Evolutionary conservation across 2,329 filamentous ascomycete genomes (phyloP).

Genomic region (Calycina herbarum): DNA sequence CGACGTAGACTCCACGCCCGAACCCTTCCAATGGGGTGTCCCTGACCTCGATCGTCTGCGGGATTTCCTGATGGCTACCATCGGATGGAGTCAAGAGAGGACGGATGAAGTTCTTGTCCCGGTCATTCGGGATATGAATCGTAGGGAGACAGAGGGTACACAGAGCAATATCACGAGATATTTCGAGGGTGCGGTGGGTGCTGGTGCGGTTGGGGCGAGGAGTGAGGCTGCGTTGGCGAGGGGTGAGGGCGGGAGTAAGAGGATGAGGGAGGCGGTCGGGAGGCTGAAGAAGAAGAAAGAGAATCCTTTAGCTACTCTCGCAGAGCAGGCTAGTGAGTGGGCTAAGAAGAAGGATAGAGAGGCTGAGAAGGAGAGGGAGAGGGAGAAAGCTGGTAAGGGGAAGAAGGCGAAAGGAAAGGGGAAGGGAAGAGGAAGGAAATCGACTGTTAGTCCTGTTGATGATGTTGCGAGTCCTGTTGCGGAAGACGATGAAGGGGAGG

Average conservation of each 20-base stretch:
- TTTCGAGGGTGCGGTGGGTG: slow-evolving; percentile 74
- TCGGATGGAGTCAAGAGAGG: slow-evolving; percentile 88
- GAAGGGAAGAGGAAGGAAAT: slow-evolving; percentile 1
- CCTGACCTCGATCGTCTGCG: slow-evolving; percentile 86
- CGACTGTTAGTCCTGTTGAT: slow-evolving; percentile 1
- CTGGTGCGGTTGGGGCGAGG: slow-evolving; percentile 54
- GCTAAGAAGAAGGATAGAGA: slow-evolving; percentile 25
- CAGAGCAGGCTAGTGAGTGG: slow-evolving; percentile 36
- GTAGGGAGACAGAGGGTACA: slow-evolving; percentile 81
- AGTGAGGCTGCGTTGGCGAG: slow-evolving; percentile 67
- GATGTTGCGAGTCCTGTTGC: slow-evolving; percentile 13
- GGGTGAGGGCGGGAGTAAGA: slow-evolving; percentile 60
- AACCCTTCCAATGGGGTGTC: slow-evolving; percentile 91
- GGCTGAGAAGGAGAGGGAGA: slow-evolving; percentile 13
- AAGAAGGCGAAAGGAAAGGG: not conserved
- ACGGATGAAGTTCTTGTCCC: slow-evolving; percentile 96
- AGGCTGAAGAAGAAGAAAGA: slow-evolving; percentile 57
- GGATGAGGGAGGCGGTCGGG: slow-evolving; percentile 74
- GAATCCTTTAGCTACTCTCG: slow-evolving; percentile 29
- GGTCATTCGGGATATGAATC: slow-evolving; percentile 94
- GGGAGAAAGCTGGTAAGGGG: slow-evolving; percentile 9
- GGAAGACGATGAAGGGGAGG: slow-evolving; percentile 2
- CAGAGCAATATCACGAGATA: slow-evolving; percentile 95
- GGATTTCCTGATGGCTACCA: slow-evolving; percentile 82
- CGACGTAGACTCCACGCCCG: slow-evolving; percentile 76